A percentile compares a stretch with the other conserved stretches of the same genome.
Conservation (phyloP, 2,329 filamentous ascomycete genomes). For the Calonectria leucothoes region DNA sequence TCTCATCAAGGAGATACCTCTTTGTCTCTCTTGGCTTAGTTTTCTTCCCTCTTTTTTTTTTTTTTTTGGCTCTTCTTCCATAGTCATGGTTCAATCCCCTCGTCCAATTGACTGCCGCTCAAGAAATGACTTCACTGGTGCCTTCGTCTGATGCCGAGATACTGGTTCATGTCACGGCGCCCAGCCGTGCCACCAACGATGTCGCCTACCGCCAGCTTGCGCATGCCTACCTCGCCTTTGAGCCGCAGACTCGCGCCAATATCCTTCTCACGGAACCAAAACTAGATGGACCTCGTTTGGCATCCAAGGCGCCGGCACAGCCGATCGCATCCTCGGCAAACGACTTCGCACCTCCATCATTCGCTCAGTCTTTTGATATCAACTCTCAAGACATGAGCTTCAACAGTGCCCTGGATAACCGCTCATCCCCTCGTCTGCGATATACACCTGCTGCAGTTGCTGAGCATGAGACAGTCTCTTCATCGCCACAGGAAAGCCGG, state of each 20-base stretch:
- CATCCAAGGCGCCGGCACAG: background rate
- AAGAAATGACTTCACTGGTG: constrained; percentile 41
- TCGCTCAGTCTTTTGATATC: constrained; percentile 39
- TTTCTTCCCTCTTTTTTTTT: background rate
- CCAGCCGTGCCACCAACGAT: constrained; percentile 61
- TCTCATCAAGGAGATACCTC: constrained; percentile 18
- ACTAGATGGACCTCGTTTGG: background rate
- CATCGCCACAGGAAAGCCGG: constrained; percentile 21
- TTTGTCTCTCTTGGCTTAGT: background rate
- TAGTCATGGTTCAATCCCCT: constrained; percentile 38
- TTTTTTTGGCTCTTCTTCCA: background rate
- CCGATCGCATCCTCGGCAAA: constrained; percentile 22
- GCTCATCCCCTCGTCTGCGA: constrained; percentile 47
- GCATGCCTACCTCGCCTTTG: constrained; percentile 62
- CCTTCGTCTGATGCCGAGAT: constrained; percentile 58
- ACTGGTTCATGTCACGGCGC: constrained; percentile 66
- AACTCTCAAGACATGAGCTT: constrained; percentile 59
- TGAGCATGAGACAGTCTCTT: background rate
- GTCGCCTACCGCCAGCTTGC: constrained; percentile 61
- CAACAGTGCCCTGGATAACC: constrained; percentile 57
- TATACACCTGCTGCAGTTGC: background rate
- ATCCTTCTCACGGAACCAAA: constrained; percentile 15
- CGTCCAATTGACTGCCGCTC: constrained; percentile 11
- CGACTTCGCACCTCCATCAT: constrained; percentile 22
- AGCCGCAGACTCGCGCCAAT: constrained; percentile 40